These are phyloP conservation scores for Dujonia santamariae DNA, from an alignment of 1,139 yeast species.

Conservation along the genomic window DNA sequence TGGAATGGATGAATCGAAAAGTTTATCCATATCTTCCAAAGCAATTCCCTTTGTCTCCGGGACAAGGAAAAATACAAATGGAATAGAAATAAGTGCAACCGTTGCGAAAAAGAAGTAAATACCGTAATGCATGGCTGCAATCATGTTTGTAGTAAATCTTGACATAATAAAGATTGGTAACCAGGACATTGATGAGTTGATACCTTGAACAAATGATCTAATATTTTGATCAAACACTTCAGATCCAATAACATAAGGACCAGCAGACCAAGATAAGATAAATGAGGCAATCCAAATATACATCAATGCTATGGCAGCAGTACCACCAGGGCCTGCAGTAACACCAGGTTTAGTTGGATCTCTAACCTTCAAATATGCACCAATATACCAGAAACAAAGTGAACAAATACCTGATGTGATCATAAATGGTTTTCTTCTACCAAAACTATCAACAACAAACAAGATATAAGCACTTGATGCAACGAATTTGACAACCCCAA, in stretches of 20 bases:
- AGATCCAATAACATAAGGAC: conserved; percentile 42
- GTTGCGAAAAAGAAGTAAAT: conserved; percentile 41
- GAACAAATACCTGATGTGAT: conserved; percentile 34
- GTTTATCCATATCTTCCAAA: conserved; percentile 44
- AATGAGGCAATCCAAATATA: conserved; percentile 44
- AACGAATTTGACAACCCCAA: conserved; percentile 40
- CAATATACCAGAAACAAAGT: conserved; percentile 43
- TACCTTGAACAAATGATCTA: conserved; percentile 42
- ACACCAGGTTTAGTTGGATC: conserved; percentile 37
- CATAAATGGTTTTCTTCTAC: conserved; percentile 40
- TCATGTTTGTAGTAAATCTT: conserved; percentile 36
- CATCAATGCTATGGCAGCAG: conserved; percentile 43
- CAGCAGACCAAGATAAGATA: conserved; percentile 44
- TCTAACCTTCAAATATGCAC: conserved; percentile 35
- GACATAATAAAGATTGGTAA: conserved; percentile 42
- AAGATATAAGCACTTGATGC: conserved; percentile 36
- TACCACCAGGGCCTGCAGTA: conserved; percentile 41
- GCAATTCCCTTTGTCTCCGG: conserved; percentile 44
- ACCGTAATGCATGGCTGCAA: conserved; percentile 36
- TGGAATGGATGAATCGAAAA: conserved; percentile 27
- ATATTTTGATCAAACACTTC: conserved; percentile 43
- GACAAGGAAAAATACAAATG: conserved; percentile 34
- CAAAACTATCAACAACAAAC: conserved; percentile 37
- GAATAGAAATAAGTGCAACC: conserved; percentile 29
- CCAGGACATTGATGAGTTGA: conserved; percentile 44